Evolutionary conservation across 805 yeast species (phyloP).

Genomic region (Zygoascus bituminiphila): DNA sequence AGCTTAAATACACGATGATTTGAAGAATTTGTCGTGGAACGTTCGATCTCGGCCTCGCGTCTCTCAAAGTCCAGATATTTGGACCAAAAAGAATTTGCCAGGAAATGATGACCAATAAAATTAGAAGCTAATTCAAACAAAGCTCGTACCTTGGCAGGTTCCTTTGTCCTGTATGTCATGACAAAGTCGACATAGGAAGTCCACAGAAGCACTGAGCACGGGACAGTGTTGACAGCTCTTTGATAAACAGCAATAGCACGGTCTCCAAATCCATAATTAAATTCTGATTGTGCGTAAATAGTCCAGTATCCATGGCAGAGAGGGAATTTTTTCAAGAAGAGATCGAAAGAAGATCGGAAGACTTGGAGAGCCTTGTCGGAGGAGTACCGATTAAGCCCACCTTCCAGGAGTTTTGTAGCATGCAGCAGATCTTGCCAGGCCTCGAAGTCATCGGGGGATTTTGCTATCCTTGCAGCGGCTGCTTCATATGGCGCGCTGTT

Average conservation of each 20-base stretch:
- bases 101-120: constrained; percentile 60
- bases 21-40: background rate
- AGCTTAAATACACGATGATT: constrained; percentile 24
- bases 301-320: constrained; percentile 36
- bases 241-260: constrained; percentile 28
- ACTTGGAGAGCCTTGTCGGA: constrained; percentile 19
- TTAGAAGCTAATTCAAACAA: constrained; percentile 41
- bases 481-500: background rate
- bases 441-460: constrained; percentile 26
- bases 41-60: constrained; percentile 35
- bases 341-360: constrained; percentile 25
- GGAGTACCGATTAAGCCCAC: constrained; percentile 26
- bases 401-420: constrained; percentile 23
- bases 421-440: constrained; percentile 29
- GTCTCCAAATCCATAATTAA: constrained; percentile 26
- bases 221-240: constrained; percentile 26
- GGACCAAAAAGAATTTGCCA: constrained; percentile 81
- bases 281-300: constrained; percentile 32
- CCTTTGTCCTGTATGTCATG: constrained; percentile 15
- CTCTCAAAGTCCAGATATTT: constrained; percentile 55
- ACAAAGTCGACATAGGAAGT: constrained; percentile 30
- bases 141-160: constrained; percentile 15
- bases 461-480: constrained; percentile 6
- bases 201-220: constrained; percentile 31
- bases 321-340: constrained; percentile 29